Base-by-base conservation (phyloP, 1,139 yeast species). In the Meyerozyma guilliermondii region DNA sequence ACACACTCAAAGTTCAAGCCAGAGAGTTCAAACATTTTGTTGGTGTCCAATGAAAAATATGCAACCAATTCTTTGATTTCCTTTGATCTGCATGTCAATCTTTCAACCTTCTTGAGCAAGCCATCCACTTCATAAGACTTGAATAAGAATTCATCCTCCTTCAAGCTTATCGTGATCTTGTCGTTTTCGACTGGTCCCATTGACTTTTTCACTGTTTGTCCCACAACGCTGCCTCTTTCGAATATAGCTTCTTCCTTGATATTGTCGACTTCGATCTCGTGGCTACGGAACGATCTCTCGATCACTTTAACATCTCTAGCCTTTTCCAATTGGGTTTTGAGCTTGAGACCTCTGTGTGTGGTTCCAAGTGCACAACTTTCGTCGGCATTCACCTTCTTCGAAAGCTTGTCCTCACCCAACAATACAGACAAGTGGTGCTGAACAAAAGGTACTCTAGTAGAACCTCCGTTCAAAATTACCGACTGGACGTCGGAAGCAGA, bases 341-440 rank as follows among this genome's bases (percentile, higher is more conserved):
- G 59, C 46, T 64, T 64, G 44, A 89, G 85, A 11, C 94, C 98
- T 49, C 89, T 77, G 39, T 86, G 68, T 11, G 96, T 81, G 5
- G 95, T 81, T 42, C 99, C 99, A 55, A 87, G 72, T 11, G 89
- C 96, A 46, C 88, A 89, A 46, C 97, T 82, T 64, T 92, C 99
- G 64, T 92, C 99, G 0, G 98, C 94, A 61, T 92, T 92, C 40
- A 94, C 95, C 43, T 84, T 87, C 60, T 84, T 89, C n/a, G 96
- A 76, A 40, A 94, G 70, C 43, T 72, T 68, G 2, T 77, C 81
- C 26, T 80, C 81, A 2, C 83, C 83, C 35, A 83, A 66, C 38
- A 85, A 69, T 4, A 75, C 61, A 5, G 66, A 55, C 46, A 84
- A 63, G 43, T 73, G 76, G 39, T 74, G 70, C 61, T 88, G 95